Evolutionary conservation across 2,329 filamentous ascomycete genomes (phyloP), one percentile per base, ranked within the genome.

Genomic region (Penicillium aurantiogriseum): DNA sequence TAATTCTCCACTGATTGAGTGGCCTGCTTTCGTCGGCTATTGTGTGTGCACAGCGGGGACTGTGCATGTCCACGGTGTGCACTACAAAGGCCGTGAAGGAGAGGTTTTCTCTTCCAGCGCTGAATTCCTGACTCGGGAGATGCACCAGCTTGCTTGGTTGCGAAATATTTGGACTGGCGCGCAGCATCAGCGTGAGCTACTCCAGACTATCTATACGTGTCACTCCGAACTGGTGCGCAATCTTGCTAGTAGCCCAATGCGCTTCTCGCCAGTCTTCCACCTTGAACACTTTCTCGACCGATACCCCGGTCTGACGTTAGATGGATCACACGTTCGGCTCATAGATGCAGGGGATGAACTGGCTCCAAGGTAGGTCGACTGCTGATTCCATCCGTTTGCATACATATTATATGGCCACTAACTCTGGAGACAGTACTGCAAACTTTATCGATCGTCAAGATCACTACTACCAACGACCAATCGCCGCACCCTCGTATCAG

Each of bases 201-300:
- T 96, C 5, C 89, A 92, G 72, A 84, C 81, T 9, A 88, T 95
- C 11, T 92, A 89, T 70, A 84, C 83, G 27, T 89, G 88, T n/a
- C 91, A 96, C 68, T 81, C 85, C 0, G 89, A 92, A 71, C 80
- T 95, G n/a, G 87, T 92, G 52, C 89, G 90, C 69, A 86, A 84
- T 4, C 73, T 91, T 21, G 82, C 85, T 1, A 86, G 81, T 53
- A 90, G 85, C 61, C 82, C 86, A 0, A 87, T 90, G 81, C 80
- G 89, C 10, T 91, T 91, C 64, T 87, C 87, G 0, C 88, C 90
- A 0, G 88, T 90, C 1, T 93, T 94, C 67, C 90, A 94, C 60
- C 83, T 92, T 15, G 91, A 94, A 62, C 90, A 94, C 69, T 95
- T 95, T 73, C 92, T 94, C 65, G 90, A 94, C 65, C 83, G 91